Evolutionary conservation across 1,139 yeast species (phyloP), one percentile per base, ranked within the genome.

Genomic region (Suhomyces kunorum): DNA sequence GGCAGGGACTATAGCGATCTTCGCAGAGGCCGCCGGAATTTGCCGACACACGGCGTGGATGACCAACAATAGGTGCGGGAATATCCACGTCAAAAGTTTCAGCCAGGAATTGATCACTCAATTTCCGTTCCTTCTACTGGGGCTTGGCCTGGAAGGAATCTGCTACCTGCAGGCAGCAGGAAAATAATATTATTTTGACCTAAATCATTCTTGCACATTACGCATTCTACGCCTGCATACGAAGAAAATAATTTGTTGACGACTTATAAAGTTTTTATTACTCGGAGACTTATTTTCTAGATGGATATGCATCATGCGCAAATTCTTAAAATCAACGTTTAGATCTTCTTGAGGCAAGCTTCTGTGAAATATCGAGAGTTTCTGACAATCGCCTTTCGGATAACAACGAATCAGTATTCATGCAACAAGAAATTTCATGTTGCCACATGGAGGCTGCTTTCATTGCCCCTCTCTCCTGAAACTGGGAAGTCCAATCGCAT

Each of bases 231-330:
- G 8, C 24, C 24, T 20, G 24, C 24, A 20, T 20, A n/a, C n/a
- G n/a, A 2, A 6, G 24, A 20, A 20, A 9, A 20, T 20, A 9
- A n/a, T 20, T 20, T 20, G 3, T 20, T 11, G 24, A 8, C 11
- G 6, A 20, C 24, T 20, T 20, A 20, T 20, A 20, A n/a, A 20
- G 24, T 20, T 20, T 20, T 20, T 20, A 20, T 9, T 20, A 20
- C 24, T n/a, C 24, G 24, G 24, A n/a, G 5, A 12, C 22, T 9
- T 19, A 22, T 27, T 28, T 29, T 29, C 22, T 29, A 29, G 32
- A 14, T 34, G 30, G 31, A 16, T 33, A 40, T 36, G 43, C 40
- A 40, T 24, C 19, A 36, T 40, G 43, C 40, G 33, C 43, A 40
- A 40, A 29, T 16, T 36, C 40, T 33, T 26, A 33, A 25, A 25